Base-by-base conservation (phyloP, 495 filamentous ascomycete genomes). In the Trypethelium eluteriae region DNA sequence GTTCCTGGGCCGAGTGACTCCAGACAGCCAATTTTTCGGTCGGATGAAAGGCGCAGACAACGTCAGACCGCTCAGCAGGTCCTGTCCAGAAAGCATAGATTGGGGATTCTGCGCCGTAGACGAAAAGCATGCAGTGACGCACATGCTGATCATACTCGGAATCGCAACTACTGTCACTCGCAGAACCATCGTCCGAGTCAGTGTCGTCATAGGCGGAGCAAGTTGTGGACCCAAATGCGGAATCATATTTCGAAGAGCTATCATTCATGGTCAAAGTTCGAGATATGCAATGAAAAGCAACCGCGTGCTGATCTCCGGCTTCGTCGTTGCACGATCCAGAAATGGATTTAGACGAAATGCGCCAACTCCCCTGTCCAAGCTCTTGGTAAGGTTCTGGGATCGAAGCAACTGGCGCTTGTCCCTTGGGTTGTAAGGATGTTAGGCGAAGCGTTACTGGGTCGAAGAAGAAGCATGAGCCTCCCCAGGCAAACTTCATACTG, bases 1-100 rank as follows among this genome's bases (percentile, higher is more conserved):
- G n/a, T 36, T 59, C 53, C 53, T 59, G 53, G 25, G 32, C n/a
- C 9, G 38, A 4, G 4, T 41, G 39, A 49, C 65, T 67, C 65
- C 65, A 67, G 39, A 67, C 35, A 3, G 57, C 65, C 7, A 59
- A 2, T n/a, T 11, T 18, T 18, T 59, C 32, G 6, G 32, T 59
- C 7, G 53, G 53, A 59, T 59, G 53, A 32, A 59, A 59, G 6
- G 53, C 32, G 53, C 53, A 59, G 5, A 34, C 32, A 36, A 59
- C 53, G 10, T 59, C 53, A 36, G 53, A 35, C 2, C 10, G n/a
- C 18, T 34, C 53, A 36, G 5, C 36, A 36, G 5, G 53, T 35
- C 14, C 53, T 14, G 34, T 59, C 53, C 53, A 59, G 25, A 9
- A 36, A 36, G 5, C 32, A 14, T 59, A 59, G 32, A 59, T 6